Conservation (phyloP, 2,329 filamentous ascomycete species). For the Colletotrichum lentis region DNA sequence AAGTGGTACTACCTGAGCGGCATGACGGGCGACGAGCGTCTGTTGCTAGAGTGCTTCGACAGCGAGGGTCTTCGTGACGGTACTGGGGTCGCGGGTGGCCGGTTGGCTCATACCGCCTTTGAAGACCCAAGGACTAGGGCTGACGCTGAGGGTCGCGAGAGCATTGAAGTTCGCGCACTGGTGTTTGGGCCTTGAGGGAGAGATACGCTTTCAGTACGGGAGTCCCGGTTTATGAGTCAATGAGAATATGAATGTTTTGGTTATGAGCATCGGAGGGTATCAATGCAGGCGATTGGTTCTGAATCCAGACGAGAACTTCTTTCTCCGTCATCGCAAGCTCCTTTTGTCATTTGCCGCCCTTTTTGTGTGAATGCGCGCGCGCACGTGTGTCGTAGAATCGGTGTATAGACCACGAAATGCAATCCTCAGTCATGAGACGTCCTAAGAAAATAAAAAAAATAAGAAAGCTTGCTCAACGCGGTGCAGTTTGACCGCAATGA, state of each 20-base stretch:
- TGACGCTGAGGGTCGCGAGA: slow-evolving; percentile 78
- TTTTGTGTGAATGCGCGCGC: not conserved
- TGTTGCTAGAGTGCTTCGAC: slow-evolving; percentile 83
- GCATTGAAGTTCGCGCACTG: slow-evolving; percentile 87
- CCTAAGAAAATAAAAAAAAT: not conserved
- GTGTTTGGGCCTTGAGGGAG: slow-evolving; percentile 72
- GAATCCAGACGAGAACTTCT: not conserved
- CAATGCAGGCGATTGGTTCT: slow-evolving; percentile 18
- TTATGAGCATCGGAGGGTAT: slow-evolving; percentile 32
- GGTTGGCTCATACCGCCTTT: slow-evolving; percentile 80
- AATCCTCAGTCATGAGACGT: slow-evolving; percentile 16
- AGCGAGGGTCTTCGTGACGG: slow-evolving; percentile 63
- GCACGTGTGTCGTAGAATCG: not conserved
- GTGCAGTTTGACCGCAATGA: slow-evolving; percentile 12
- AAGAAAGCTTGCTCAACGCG: slow-evolving; percentile 18
- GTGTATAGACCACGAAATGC: slow-evolving; percentile 18
- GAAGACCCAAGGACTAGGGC: slow-evolving; percentile 74
- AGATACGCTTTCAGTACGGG: not conserved
- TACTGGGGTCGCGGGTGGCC: slow-evolving; percentile 59
- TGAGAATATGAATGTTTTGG: slow-evolving; percentile 28
- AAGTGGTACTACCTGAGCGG: slow-evolving; percentile 83
- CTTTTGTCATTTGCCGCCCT: slow-evolving; percentile 20
- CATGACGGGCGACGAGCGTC: slow-evolving; percentile 75
- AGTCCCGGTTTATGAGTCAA: slow-evolving; percentile 12
- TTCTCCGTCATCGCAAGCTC: slow-evolving; percentile 15